Evolutionary conservation across 345 rosid species (phyloP), one percentile per base, ranked within the genome.

Genomic region (Euphorbia tirucalli): DNA sequence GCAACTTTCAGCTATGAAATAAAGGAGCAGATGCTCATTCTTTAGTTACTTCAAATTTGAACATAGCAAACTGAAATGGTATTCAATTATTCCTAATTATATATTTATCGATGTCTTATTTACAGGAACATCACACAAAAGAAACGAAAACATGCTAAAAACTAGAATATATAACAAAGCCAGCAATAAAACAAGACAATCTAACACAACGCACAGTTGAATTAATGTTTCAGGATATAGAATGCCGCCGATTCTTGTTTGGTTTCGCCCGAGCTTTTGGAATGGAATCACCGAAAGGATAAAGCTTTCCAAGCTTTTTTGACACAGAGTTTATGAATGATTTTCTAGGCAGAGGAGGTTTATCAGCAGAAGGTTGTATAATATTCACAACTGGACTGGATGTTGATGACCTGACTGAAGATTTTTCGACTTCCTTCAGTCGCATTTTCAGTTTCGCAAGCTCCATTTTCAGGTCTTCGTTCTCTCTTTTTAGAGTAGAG

Each of bases 361-460:
- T 90, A 68, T 85, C 93, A 69, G 87, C 80, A 5, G 94, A 79
- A 5, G 95, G 80, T 46, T 76, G 61, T 19, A n/a, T 7, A n/a
- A 18, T 7, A 4, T 50, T 73, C 60, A 58, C 41, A 35, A 66
- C 41, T 2, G 90, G 87, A 77, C 84, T 89, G 41, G 39, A 69
- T 15, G 22, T 66, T 16, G 75, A 72, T 27, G 86, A 80, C 59
- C 56, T 76, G 21, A 78, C 35, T 22, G 39, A 27, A 0, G 77
- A 54, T 52, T 71, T 88, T 68, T 92, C 96, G 7, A 83, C 74
- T 80, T 94, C 98, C 73, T 88, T 87, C 80, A 94, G 28, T 78
- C 77, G 86, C 97, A 92, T 87, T 74, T 94, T 94, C 96, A 94
- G 82, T 71, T 89, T 92, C 70, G 83, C 79, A 27, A 94, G 74